Base-by-base conservation (phyloP, 352 stramenopile genomes). In the Globisporangium parvum region DNA sequence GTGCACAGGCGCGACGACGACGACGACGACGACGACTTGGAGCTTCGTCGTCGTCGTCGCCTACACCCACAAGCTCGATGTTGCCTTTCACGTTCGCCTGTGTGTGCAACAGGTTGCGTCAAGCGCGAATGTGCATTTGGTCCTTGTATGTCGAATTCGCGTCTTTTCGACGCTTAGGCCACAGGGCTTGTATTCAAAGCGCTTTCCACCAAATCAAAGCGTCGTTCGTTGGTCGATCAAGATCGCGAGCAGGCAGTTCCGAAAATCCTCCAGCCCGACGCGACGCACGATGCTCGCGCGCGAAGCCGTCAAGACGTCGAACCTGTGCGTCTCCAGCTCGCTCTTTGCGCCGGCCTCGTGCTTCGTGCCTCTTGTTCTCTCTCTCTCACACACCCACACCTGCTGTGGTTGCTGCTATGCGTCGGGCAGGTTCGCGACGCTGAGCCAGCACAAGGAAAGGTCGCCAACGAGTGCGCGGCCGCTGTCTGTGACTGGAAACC, bases 251-350 rank as follows among this genome's bases (percentile, higher is more conserved):
- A 51, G 12, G 8, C 33, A 45, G 26, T 26, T 20, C 4, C 33
- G 24, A 44, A 53, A 45, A 45, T 39, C 48, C 11, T n/a, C 9
- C 24, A 48, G 41, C 26, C 17, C 1, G 33, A 26, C 48, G 26
- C 20, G 21, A 37, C 41, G n/a, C 2, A 50, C 8, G 14, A 75
- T 77, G 69, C 57, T 72, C 21, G 49, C 62, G 28, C 60, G 63
- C n/a, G 69, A 65, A 11, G 58, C 69, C 2, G 59, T 77, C 59
- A 74, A 70, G 48, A 74, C 69, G n/a, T 60, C 62, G 20, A 74
- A 77, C 47, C 51, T 64, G 68, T 76, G 53, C 59, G 68, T 63
- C 17, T 49, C 2, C 24, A 21, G 33, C 18, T 49, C 17, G 20
- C 53, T 1, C 6, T 17, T 17, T 17, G 21, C n/a, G 51, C 3